phyloP scores from a whole-genome alignment of 2,329 filamentous ascomycete species.

The Rhytidhysteron rufulum region DNA sequence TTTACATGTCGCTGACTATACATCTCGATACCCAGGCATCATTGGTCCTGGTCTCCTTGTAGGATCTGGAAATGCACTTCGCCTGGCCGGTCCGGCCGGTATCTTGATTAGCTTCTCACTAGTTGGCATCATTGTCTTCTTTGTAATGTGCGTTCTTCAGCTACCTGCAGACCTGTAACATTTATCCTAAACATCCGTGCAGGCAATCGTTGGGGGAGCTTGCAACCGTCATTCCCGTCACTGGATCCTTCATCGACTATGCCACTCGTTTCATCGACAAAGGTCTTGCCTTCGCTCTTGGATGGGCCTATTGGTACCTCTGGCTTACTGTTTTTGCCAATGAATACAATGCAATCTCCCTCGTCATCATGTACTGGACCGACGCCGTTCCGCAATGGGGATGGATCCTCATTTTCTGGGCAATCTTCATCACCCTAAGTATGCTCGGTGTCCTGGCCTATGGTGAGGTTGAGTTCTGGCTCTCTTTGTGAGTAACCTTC shows the following conservation, averaged over 20 bases:
- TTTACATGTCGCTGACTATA: neutral
- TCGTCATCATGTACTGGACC: slow-evolving; percentile 45
- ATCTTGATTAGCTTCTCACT: slow-evolving; percentile 15
- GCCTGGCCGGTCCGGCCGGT: slow-evolving; percentile 11
- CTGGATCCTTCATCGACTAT: slow-evolving; percentile 14
- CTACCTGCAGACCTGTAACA: slow-evolving; percentile 1
- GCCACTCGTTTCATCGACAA: slow-evolving; percentile 13
- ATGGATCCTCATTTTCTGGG: slow-evolving; percentile 47
- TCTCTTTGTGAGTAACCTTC: slow-evolving; percentile 14
- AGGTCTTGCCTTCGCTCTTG: slow-evolving; percentile 14
- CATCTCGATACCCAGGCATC: slow-evolving; percentile 5
- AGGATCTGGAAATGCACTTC: slow-evolving; percentile 14
- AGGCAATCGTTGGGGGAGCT: slow-evolving; percentile 17
- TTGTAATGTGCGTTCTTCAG: slow-evolving; percentile 6
- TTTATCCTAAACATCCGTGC: neutral
- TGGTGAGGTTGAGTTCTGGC: slow-evolving; percentile 51
- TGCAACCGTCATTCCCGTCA: slow-evolving; percentile 13
- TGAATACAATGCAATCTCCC: slow-evolving; percentile 45
- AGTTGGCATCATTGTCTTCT: slow-evolving; percentile 15
- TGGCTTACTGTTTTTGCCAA: slow-evolving; percentile 44
- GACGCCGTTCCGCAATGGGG: slow-evolving; percentile 42
- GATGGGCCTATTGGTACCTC: slow-evolving; percentile 33
- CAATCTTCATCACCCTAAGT: slow-evolving; percentile 39
- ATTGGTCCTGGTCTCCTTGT: slow-evolving; percentile 15
- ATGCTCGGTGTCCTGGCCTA: slow-evolving; percentile 45